Conservation (phyloP, 176 grass and related monocot species). For the Oryza glumipatula region DNA sequence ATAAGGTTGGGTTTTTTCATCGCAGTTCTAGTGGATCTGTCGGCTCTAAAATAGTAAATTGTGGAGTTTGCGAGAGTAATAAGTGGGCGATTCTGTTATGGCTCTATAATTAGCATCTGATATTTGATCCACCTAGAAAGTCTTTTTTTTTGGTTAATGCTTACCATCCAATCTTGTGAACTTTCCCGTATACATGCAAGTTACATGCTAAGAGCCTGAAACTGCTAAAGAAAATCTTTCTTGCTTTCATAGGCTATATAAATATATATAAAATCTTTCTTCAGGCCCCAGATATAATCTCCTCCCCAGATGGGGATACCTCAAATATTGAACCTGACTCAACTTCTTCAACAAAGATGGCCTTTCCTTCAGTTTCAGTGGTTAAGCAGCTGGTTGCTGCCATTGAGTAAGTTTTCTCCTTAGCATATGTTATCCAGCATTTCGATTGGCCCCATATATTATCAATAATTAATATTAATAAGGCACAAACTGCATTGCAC, state of each 20-base stretch:
- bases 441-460: neutral
- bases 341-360: slow-evolving; percentile 44
- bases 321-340: slow-evolving; percentile 7
- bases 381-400: slow-evolving; percentile 79
- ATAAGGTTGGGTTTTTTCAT: neutral
- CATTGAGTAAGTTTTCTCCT: slow-evolving; percentile 70
- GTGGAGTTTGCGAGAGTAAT: neutral
- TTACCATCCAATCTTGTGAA: neutral
- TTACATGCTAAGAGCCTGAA: neutral
- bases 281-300: slow-evolving; percentile 46
- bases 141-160: neutral
- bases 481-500: neutral
- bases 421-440: neutral
- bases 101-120: neutral
- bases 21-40: slow-evolving; percentile 9
- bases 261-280: neutral
- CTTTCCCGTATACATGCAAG: slow-evolving; percentile 12
- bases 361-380: slow-evolving; percentile 64
- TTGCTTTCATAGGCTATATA: slow-evolving; percentile 19
- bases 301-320: slow-evolving; percentile 34
- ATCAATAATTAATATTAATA: neutral
- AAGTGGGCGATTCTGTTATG: neutral
- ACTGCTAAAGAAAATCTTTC: neutral
- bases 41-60: neutral
- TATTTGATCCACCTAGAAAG: neutral